Conservation (phyloP, 768 basidiomycete genomes). For the Terana coerulea region DNA sequence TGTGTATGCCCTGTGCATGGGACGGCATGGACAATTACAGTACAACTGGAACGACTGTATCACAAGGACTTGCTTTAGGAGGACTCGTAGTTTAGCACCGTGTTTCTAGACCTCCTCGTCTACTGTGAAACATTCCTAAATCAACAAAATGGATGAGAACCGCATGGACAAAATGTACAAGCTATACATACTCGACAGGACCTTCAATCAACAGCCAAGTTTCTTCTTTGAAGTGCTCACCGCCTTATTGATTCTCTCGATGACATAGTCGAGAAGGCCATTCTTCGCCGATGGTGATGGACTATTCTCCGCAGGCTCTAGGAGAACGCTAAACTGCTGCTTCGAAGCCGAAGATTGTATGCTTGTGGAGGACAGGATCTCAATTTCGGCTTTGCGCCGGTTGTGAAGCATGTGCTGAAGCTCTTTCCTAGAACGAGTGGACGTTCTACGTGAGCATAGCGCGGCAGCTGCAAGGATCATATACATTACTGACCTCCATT, state of each 20-base stretch:
- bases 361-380: conserved; percentile 43
- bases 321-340: background rate
- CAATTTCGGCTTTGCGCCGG: conserved; percentile 92
- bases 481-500: conserved; percentile 61
- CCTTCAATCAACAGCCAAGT: background rate
- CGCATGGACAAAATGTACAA: background rate
- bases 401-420: conserved; percentile 74
- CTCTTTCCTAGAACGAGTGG: conserved; percentile 55
- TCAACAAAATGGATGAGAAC: background rate
- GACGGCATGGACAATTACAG: background rate
- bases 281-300: background rate
- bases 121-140: background rate
- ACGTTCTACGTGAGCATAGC: background rate
- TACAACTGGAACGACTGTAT: background rate
- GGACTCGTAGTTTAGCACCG: too few relatives aligned
- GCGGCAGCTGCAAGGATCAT: too few relatives aligned
- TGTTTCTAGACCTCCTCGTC: too few relatives aligned
- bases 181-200: background rate
- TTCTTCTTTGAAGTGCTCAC: background rate
- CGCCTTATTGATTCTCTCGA: background rate
- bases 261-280: conserved; percentile 1
- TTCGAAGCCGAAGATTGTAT: too few relatives aligned
- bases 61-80: background rate
- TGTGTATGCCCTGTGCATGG: background rate
- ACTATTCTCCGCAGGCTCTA: background rate